Conservation (phyloP, 169 alveolate species). For the Blepharisma undulans region DNA sequence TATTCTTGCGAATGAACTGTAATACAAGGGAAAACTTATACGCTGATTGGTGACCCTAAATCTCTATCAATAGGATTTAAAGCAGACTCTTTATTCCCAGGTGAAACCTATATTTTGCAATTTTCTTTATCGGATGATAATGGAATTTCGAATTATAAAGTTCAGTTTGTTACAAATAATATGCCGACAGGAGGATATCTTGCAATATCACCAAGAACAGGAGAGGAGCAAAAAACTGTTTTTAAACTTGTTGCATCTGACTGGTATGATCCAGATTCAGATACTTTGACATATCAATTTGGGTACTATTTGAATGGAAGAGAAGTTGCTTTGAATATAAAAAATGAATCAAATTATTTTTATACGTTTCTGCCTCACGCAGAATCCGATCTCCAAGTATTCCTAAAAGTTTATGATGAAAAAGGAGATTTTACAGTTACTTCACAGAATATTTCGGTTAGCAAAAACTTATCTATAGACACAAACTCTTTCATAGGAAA, state of each 20-base stretch:
- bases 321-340: neutral
- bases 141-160: neutral
- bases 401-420: neutral
- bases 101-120: neutral
- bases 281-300: conserved; percentile 31
- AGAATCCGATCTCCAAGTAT: neutral
- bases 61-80: neutral
- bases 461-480: no score
- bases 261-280: neutral
- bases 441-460: neutral
- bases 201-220: neutral
- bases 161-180: neutral
- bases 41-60: neutral
- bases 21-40: neutral
- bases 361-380: neutral
- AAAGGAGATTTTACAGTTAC: neutral
- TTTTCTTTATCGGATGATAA: neutral
- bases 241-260: neutral
- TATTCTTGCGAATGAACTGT: neutral
- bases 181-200: neutral
- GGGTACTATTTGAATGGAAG: neutral
- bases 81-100: neutral
- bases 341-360: neutral
- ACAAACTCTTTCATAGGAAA: no score
- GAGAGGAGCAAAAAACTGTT: neutral